phyloP scores from a whole-genome alignment of 176 grass and related monocot species.

The Paspalum notatum region DNA sequence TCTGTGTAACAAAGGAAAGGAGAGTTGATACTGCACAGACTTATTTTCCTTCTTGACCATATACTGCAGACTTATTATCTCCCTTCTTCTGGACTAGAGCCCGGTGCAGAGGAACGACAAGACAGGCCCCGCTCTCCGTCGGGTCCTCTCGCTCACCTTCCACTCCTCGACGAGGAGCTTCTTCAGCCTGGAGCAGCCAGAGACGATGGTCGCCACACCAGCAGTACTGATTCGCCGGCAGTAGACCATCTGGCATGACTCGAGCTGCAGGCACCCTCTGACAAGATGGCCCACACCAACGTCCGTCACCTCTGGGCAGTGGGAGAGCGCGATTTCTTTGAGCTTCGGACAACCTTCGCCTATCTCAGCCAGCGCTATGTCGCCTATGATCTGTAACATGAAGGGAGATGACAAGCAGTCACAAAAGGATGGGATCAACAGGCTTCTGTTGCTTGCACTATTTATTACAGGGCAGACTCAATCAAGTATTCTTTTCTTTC shows the following conservation, averaged over 20 bases:
- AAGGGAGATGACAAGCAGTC: background rate
- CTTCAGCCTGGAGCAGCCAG: conserved; percentile 73
- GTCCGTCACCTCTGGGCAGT: conserved; percentile 68
- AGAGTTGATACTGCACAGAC: background rate
- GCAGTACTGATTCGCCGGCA: conserved; percentile 61
- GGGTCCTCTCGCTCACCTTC: conserved; percentile 82
- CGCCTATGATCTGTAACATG: conserved; percentile 59
- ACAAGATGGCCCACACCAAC: conserved; percentile 78
- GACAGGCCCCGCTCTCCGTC: conserved; percentile 59
- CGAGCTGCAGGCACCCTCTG: conserved; percentile 57
- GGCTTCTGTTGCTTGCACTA: background rate
- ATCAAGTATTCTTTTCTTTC: background rate
- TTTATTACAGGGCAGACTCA: background rate
- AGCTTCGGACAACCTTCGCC: conserved; percentile 62
- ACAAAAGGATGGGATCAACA: background rate
- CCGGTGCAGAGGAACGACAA: conserved; percentile 67
- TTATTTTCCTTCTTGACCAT: background rate
- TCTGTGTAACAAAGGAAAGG: background rate
- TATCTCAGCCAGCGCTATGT: conserved; percentile 79
- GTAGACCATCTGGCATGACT: conserved; percentile 75
- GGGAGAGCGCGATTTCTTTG: conserved; percentile 69
- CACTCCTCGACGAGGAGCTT: conserved; percentile 79
- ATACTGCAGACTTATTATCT: background rate
- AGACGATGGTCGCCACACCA: conserved; percentile 76
- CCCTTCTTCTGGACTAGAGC: conserved; percentile 9